Evolutionary conservation across 2,329 filamentous ascomycete species (phyloP), one percentile per base, ranked within the genome.

Genomic region (Exophiala calicioides): DNA sequence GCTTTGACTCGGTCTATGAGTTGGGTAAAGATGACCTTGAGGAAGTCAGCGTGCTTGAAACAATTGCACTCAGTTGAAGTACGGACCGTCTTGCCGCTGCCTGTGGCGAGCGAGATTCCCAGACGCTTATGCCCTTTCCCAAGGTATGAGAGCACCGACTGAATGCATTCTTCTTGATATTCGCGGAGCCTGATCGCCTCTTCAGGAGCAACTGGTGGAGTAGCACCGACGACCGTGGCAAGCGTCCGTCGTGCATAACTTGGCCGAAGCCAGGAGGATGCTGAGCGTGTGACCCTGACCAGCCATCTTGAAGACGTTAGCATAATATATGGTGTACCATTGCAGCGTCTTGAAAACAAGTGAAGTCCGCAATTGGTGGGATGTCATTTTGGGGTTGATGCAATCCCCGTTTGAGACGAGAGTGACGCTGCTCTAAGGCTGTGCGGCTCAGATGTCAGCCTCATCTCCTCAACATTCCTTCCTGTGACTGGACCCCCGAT

Each of bases 11-110:
- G 85, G 60, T 88, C 82, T 53, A 98, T 95, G 34, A 98, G 78
- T 64, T 95, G 90, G 9, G 91, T 97, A 71, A 98, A 98, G 59
- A 98, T 90, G 63, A 98, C 84, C 86, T 89, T 56, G n/a, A n/a
- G n/a, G n/a, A n/a, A n/a, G n/a, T n/a, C n/a, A n/a, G n/a, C n/a
- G n/a, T n/a, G n/a, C n/a, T n/a, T n/a, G n/a, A n/a, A n/a, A n/a
- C n/a, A n/a, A n/a, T n/a, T n/a, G n/a, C n/a, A n/a, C n/a, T n/a
- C n/a, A n/a, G n/a, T n/a, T 27, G 15, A 5, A 2, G 5, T 21
- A 59, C 76, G 51, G 67, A 88, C 88, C 5, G 90, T 96, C 67
- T 96, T 96, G 4, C 90, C 90, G 53, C 86, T 83, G 1, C 90
- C 90, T 3, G 90, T 96, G 2, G 90, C 90, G 26, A 96, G 67